These are phyloP conservation scores for Myrica gale DNA, from an alignment of 306 rosid genomes.

Conservation along the genomic window DNA sequence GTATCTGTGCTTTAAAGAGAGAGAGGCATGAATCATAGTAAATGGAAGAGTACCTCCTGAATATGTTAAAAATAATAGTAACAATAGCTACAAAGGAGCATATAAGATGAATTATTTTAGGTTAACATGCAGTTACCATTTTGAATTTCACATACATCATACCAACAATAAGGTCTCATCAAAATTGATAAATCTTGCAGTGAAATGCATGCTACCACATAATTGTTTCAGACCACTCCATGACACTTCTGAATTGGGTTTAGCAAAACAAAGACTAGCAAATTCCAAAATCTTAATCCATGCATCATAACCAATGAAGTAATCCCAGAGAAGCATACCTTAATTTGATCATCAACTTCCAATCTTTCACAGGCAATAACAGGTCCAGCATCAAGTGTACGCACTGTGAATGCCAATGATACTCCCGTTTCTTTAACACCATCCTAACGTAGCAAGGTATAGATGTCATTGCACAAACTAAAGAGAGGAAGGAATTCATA, in stretches of 20 bases:
- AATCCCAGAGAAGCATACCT: slow-evolving; percentile 40
- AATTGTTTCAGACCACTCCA: slow-evolving; percentile 16
- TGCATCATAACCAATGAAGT: not conserved
- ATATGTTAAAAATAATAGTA: not conserved
- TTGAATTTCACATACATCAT: not conserved
- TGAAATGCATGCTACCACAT: not conserved
- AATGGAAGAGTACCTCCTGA: not conserved
- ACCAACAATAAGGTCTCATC: not conserved
- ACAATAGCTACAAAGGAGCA: not conserved
- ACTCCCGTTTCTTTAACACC: slow-evolving; percentile 88
- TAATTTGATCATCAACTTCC: slow-evolving; percentile 66
- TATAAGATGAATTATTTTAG: not conserved
- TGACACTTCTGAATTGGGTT: slow-evolving; percentile 5
- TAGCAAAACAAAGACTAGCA: not conserved
- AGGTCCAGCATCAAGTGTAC: slow-evolving; percentile 90
- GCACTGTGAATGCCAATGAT: slow-evolving; percentile 88
- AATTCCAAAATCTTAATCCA: slow-evolving; percentile 1
- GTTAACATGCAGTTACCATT: not conserved
- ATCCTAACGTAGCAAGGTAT: slow-evolving; percentile 46
- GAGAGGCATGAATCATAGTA: not conserved
- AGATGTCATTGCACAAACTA: not conserved
- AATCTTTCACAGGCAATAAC: slow-evolving; percentile 59
- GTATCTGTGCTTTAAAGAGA: not conserved
- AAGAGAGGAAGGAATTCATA: not conserved
- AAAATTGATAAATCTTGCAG: slow-evolving; percentile 11